Evolutionary conservation across 139 green algal species (phyloP), one percentile per base, ranked within the genome.

Genomic region (Trebouxia sp.): DNA sequence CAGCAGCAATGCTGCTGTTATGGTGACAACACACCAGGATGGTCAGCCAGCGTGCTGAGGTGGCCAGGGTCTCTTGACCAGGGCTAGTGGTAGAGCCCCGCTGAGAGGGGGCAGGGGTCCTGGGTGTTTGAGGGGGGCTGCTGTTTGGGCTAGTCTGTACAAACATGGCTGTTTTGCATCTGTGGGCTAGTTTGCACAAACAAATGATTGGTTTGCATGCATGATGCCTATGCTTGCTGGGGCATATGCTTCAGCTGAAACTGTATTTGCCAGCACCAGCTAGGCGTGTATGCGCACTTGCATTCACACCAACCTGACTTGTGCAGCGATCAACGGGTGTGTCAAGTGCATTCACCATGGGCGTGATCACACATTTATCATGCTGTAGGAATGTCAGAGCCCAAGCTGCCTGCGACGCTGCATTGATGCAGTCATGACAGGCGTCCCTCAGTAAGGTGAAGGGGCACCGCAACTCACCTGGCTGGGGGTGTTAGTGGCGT

Each of bases 141-240:
- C n/a, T 53, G 41, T 77, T 41, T 45, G 69, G 69, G 26, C 14
- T 72, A 10, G 41, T 51, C 69, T 77, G n/a, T n/a, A n/a, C n/a
- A n/a, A n/a, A n/a, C n/a, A n/a, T n/a, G n/a, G n/a, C n/a, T n/a
- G n/a, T n/a, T n/a, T n/a, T n/a, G n/a, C n/a, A n/a, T n/a, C n/a
- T n/a, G n/a, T n/a, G n/a, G n/a, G n/a, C n/a, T n/a, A n/a, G n/a
- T n/a, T n/a, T n/a, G n/a, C n/a, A n/a, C n/a, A n/a, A n/a, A n/a
- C n/a, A n/a, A n/a, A n/a, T n/a, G n/a, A n/a, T n/a, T n/a, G n/a
- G n/a, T n/a, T n/a, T n/a, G n/a, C n/a, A n/a, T n/a, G n/a, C n/a
- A n/a, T n/a, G n/a, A n/a, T n/a, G n/a, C n/a, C n/a, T n/a, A n/a
- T n/a, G n/a, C n/a, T n/a, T n/a, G n/a, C n/a, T n/a, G 48, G 48